Evolutionary conservation across 352 stramenopile genomes (phyloP).

Genomic region (Bremia lactucae): DNA sequence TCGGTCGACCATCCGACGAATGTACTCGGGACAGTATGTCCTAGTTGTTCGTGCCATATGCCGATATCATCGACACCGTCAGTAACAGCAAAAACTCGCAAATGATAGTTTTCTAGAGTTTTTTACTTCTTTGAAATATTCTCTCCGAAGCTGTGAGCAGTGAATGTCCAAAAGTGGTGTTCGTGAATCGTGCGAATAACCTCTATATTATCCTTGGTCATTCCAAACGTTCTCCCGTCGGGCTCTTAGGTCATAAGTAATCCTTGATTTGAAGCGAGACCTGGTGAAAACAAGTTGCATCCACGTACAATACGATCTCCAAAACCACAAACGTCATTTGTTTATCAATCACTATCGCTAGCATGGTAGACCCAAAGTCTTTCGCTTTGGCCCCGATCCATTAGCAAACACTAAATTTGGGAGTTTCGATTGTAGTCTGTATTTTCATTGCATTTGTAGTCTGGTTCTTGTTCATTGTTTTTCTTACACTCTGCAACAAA

Average conservation of each 20-base stretch:
- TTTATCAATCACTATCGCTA: conserved; percentile 1
- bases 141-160: neutral
- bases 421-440: too few relatives aligned
- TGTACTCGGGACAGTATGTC: neutral
- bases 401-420: too few relatives aligned
- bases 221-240: too few relatives aligned
- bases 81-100: neutral
- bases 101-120: neutral
- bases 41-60: neutral
- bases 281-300: neutral
- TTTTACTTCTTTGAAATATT: neutral
- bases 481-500: too few relatives aligned
- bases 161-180: neutral
- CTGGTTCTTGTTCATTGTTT: too few relatives aligned
- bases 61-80: neutral
- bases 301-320: conserved; percentile 1
- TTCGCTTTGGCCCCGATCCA: neutral
- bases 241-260: neutral
- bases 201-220: neutral
- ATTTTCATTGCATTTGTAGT: too few relatives aligned
- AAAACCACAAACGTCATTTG: neutral
- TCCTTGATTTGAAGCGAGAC: neutral
- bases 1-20: neutral
- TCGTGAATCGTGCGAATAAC: neutral
- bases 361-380: neutral